Base-by-base conservation (phyloP, 495 filamentous ascomycete genomes). In the Podospora sp. region DNA sequence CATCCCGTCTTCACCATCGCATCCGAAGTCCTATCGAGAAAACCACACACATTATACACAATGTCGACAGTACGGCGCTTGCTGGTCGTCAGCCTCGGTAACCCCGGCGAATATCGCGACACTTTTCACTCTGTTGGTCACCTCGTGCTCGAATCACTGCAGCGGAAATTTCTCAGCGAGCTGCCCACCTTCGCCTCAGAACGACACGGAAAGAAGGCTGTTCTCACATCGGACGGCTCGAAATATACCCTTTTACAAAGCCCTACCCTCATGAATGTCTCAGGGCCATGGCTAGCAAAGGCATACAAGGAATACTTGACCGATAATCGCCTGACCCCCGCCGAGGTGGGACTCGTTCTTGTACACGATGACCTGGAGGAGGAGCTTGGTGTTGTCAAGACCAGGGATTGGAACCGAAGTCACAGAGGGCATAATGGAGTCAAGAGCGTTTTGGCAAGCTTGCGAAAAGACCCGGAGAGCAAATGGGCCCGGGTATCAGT, bases 61-160 rank as follows among this genome's bases (percentile, higher is more conserved):
- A 78, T 77, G 74, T 69, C 72, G 8, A 52, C 51, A 26, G 26
- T 73, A 35, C 69, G 74, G 26, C 81, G 76, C 12, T 66, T 86
- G 77, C 65, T 90, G 77, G 62, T 84, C 61, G 52, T 84, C 71
- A 78, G 82, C 72, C 68, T 84, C 69, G 79, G 81, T 68, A 80
- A 84, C 67, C 76, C 78, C 58, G 73, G 81, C 18, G 79, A 83
- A 29, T 91, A 92, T 76, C 81, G 80, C 62, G 79, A 85, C 59
- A 94, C 90, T n/a, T 89, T 90, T 14, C 93, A 97, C 78, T 91
- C 86, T 64, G 89, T 92, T 36, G 93, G 92, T 61, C 91, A 96
- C 79, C 78, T 85, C 60, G 85, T 91, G 21, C 86, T 94, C 69
- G 75, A 82, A 29, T 80, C 84, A 8, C 69, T 91, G 7, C 78